Evolutionary conservation across 2,329 filamentous ascomycete genomes (phyloP).

Genomic region (Simplicillium aogashimaense): DNA sequence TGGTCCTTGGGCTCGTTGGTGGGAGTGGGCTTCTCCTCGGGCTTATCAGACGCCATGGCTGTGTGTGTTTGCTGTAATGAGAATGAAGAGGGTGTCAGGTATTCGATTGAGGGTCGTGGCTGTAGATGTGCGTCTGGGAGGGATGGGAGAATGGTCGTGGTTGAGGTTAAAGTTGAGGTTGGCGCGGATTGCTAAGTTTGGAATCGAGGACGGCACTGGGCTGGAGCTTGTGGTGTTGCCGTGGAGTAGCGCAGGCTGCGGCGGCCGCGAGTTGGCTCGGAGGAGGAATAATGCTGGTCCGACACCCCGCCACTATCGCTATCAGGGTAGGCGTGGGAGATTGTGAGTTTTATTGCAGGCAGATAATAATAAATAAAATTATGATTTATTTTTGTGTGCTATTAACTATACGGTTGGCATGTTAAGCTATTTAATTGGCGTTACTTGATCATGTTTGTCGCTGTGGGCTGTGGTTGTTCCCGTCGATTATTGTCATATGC

Average conservation of each 20-base stretch:
- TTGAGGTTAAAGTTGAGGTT: too few relatives aligned
- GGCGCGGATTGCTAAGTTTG: too few relatives aligned
- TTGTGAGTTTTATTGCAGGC: background rate
- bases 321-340: too few relatives aligned
- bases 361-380: too few relatives aligned
- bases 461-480: too few relatives aligned
- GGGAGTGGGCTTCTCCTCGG: conserved; percentile 15
- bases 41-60: conserved; percentile 23
- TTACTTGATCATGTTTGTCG: too few relatives aligned
- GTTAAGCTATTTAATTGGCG: too few relatives aligned
- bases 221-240: background rate
- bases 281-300: background rate
- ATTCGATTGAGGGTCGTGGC: background rate
- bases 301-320: background rate
- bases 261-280: background rate
- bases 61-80: conserved; percentile 4
- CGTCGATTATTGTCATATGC: too few relatives aligned
- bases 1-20: conserved; percentile 33
- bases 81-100: background rate
- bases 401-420: too few relatives aligned
- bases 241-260: too few relatives aligned
- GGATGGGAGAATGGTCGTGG: background rate
- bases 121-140: background rate
- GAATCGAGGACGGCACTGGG: too few relatives aligned
- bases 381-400: too few relatives aligned